Evolutionary conservation across 108 stramenopile species (phyloP).

Genomic region (Aurantiochytrium sp.): DNA sequence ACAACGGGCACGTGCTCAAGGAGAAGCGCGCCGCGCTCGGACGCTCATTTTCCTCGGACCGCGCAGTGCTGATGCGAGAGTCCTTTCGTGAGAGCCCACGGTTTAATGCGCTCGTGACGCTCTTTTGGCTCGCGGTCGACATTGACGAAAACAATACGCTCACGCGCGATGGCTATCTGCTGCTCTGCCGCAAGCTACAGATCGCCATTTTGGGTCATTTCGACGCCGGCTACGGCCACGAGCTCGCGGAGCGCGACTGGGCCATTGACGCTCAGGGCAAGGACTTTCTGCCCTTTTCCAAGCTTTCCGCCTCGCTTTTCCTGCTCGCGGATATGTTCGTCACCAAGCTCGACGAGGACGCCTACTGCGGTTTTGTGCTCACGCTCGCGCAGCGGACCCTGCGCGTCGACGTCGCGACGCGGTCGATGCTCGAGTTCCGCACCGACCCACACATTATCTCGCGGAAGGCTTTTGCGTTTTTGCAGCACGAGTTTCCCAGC

Average conservation of each 20-base stretch:
- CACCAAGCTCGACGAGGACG: background rate
- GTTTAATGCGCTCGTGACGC: background rate
- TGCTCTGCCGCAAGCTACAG: background rate
- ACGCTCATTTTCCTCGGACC: background rate
- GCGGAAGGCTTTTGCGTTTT: background rate
- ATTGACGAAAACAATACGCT: background rate
- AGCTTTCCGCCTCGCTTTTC: background rate
- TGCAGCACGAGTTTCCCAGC: background rate
- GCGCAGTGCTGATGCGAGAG: background rate
- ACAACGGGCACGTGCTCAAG: background rate
- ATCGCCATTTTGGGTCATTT: background rate
- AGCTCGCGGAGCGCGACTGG: conserved; percentile 28
- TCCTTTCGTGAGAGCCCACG: background rate
- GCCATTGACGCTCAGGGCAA: background rate
- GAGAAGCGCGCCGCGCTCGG: background rate
- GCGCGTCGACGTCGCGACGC: background rate
- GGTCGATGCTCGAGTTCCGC: background rate
- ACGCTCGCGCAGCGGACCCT: background rate
- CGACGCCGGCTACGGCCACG: background rate
- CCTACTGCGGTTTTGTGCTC: conserved; percentile 3
- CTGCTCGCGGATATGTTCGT: conserved; percentile 11
- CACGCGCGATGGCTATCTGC: background rate
- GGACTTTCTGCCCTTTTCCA: background rate
- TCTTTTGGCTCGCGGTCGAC: conserved; percentile 21
- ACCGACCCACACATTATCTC: background rate